phyloP scores from a whole-genome alignment of 2,329 filamentous ascomycete species.

The Tolypocladium cylindrosporum region DNA sequence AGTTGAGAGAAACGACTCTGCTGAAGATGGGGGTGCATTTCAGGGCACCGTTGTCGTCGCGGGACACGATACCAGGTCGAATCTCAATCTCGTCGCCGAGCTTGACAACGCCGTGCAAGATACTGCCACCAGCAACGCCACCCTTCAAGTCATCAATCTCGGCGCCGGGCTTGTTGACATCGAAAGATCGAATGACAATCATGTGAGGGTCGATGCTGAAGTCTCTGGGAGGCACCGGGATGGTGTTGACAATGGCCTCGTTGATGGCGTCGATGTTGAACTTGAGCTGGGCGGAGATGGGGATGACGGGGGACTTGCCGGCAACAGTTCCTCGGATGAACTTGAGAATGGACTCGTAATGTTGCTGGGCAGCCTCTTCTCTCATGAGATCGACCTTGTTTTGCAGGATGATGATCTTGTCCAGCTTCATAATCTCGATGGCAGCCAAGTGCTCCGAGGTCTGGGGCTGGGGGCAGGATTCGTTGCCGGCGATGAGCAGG shows the following conservation, averaged over 20 bases:
- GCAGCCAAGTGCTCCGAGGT: constrained; percentile 97
- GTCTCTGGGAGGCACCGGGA: constrained; percentile 83
- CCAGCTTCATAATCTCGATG: constrained; percentile 99
- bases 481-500: constrained; percentile 93
- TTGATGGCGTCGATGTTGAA: constrained; percentile 99
- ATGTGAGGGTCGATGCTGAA: constrained; percentile 91
- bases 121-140: constrained; percentile 94
- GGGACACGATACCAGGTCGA: constrained; percentile 93
- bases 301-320: constrained; percentile 89
- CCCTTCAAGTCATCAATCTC: constrained; percentile 98
- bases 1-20: constrained; percentile 88
- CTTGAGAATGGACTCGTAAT: constrained; percentile 95
- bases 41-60: constrained; percentile 86
- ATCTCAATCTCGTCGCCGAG: constrained; percentile 98
- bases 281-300: constrained; percentile 94
- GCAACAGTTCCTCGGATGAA: constrained; percentile 97
- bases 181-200: constrained; percentile 98
- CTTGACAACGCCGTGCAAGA: constrained; percentile 93
- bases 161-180: constrained; percentile 98
- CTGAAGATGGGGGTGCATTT: constrained; percentile 97
- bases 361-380: constrained; percentile 84
- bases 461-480: constrained; percentile 95
- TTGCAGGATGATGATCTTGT: constrained; percentile 98
- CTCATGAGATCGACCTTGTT: constrained; percentile 99
- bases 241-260: constrained; percentile 90